These are phyloP conservation scores for Ambrosia trifida DNA, from an alignment of 129 eudicot genomes.

Conservation along the genomic window DNA sequence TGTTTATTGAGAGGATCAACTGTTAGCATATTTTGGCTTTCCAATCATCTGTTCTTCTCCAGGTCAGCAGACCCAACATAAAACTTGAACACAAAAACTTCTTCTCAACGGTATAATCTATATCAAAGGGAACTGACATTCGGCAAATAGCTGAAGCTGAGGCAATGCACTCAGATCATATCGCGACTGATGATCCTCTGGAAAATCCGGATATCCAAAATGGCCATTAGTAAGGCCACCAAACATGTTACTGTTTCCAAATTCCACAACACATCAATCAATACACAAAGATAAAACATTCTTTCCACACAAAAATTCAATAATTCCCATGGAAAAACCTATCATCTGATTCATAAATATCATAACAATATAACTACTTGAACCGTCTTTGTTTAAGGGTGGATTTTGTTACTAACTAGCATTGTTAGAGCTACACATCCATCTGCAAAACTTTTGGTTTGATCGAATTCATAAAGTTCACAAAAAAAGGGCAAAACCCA, in stretches of 20 bases:
- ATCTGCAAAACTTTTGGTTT: too few species aligned
- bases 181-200: conserved; percentile 17
- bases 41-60: too few species aligned
- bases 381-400: too few species aligned
- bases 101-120: too few species aligned
- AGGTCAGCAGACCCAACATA: too few species aligned
- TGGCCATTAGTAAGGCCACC: conserved; percentile 32
- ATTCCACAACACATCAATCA: conserved; percentile 19
- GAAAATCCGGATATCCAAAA: conserved; percentile 8
- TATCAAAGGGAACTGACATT: conserved; percentile 43
- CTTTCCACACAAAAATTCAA: conserved; percentile 20
- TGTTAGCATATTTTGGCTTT: too few species aligned
- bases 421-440: too few species aligned
- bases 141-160: conserved; percentile 56
- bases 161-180: conserved; percentile 48
- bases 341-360: not conserved
- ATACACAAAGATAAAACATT: conserved; percentile 6
- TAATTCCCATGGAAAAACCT: conserved; percentile 7
- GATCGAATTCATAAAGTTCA: too few species aligned
- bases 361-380: not conserved
- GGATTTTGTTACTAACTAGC: too few species aligned
- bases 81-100: too few species aligned
- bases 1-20: too few species aligned
- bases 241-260: conserved; percentile 14
- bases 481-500: too few species aligned